Percentiles rank a stretch among this genome's conserved stretches.
These are phyloP conservation scores for Barnettozyma siamensis DNA, from an alignment of 805 yeast genomes.

Conservation along the genomic window DNA sequence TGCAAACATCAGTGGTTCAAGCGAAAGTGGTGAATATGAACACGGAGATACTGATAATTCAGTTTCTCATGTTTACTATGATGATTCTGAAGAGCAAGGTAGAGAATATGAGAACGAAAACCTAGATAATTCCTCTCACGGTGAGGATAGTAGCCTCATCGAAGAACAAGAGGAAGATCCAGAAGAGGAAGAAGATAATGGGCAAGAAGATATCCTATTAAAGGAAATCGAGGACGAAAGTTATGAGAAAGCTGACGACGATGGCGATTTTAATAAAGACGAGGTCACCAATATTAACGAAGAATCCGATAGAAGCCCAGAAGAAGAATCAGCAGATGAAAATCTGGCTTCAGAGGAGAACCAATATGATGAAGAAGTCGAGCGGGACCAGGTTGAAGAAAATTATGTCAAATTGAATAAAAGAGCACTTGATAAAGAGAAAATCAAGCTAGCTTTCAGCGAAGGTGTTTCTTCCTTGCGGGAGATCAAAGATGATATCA, in stretches of 20 bases:
- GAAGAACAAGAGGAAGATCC: neutral
- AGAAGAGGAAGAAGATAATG: neutral
- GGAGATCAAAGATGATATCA: neutral
- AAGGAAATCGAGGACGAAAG: neutral
- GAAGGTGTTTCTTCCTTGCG: slow-evolving; percentile 4
- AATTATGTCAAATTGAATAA: neutral
- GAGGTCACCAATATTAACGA: too few relatives aligned
- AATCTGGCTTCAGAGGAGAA: too few relatives aligned
- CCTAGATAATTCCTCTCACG: too few relatives aligned
- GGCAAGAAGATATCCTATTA: too few relatives aligned
- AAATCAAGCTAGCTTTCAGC: neutral
- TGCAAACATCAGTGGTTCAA: neutral
- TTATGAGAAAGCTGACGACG: neutral
- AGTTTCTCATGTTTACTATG: neutral
- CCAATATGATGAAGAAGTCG: too few relatives aligned
- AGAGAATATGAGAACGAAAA: neutral
- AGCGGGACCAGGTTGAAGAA: neutral
- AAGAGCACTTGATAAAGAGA: neutral
- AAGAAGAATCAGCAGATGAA: too few relatives aligned
- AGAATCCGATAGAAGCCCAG: too few relatives aligned
- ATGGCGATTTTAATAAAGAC: neutral
- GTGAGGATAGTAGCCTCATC: too few relatives aligned
- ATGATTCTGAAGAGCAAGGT: too few relatives aligned
- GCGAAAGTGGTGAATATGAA: neutral
- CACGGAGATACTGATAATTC: neutral